Evolutionary conservation across 345 rosid genomes (phyloP).

Genomic region (Brassica carinata): DNA sequence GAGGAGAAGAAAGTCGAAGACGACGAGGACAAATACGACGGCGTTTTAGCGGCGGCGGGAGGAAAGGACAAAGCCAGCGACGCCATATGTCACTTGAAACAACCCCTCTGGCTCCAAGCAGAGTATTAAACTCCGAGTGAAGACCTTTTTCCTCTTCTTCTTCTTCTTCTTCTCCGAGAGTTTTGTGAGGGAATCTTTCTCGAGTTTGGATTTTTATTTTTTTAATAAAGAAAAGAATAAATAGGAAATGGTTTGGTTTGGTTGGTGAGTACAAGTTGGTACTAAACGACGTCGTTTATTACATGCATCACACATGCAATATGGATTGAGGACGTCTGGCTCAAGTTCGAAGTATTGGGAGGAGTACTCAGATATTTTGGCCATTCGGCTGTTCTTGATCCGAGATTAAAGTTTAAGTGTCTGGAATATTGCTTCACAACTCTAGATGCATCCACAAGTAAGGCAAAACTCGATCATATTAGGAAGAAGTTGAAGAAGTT

Average conservation of each 20-base stretch:
- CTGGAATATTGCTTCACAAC: too few species aligned
- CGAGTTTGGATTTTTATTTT: conserved; percentile 7
- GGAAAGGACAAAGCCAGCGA: conserved; percentile 45
- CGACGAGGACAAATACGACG: conserved; percentile 39
- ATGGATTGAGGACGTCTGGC: conserved; percentile 27
- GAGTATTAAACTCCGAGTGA: background rate
- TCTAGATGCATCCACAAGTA: too few species aligned
- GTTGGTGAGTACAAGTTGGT: conserved; percentile 28
- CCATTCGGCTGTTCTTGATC: too few species aligned
- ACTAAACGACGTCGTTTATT: background rate
- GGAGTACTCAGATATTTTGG: too few species aligned
- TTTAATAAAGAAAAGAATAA: background rate
- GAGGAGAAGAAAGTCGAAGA: conserved; percentile 37
- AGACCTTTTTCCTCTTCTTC: background rate
- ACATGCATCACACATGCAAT: background rate
- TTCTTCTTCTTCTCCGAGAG: background rate
- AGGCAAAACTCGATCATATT: too few species aligned
- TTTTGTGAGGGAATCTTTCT: conserved; percentile 20
- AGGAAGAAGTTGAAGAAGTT: too few species aligned
- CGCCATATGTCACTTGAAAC: conserved; percentile 37
- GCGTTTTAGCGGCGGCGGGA: conserved; percentile 40
- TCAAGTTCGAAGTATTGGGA: too few species aligned
- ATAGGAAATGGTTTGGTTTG: conserved; percentile 28
- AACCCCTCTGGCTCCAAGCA: conserved; percentile 18
- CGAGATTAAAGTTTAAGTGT: too few species aligned